A percentile compares a stretch with the other conserved stretches of the same genome.
Conservation (phyloP, 2,329 filamentous ascomycete species). For the Cladosporium phlei region DNA sequence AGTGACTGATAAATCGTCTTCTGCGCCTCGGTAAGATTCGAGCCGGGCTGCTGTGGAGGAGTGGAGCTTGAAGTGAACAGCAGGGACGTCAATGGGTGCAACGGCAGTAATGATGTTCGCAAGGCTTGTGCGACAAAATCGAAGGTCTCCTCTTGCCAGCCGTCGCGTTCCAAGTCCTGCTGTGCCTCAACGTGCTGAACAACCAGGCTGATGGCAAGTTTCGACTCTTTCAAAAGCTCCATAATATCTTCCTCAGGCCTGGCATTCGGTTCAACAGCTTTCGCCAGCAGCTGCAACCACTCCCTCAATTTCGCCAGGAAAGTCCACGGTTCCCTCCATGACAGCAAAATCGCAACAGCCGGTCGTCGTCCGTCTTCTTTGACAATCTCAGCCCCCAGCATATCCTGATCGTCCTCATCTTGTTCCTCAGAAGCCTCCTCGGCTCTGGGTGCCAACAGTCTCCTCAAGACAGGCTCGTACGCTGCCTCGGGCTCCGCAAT, state of each 20-base stretch:
- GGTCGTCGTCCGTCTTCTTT: conserved; percentile 17
- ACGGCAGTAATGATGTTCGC: conserved; percentile 77
- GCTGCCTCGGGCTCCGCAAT: conserved; percentile 27
- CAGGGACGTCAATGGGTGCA: conserved; percentile 53
- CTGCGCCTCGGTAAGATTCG: conserved; percentile 42
- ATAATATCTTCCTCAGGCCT: conserved; percentile 59
- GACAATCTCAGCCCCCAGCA: conserved; percentile 13
- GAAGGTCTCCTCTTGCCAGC: conserved; percentile 95
- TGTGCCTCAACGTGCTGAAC: conserved; percentile 94
- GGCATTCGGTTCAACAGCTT: conserved; percentile 70
- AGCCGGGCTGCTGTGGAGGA: conserved; percentile 33
- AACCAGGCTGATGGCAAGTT: conserved; percentile 88
- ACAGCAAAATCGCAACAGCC: conserved; percentile 74
- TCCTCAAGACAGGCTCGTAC: conserved; percentile 26
- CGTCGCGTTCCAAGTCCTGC: conserved; percentile 80
- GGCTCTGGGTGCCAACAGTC: conserved; percentile 20
- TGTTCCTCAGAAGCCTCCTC: conserved; percentile 15
- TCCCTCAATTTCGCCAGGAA: conserved; percentile 86
- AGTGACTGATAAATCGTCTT: conserved; percentile 82
- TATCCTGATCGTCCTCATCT: conserved; percentile 14
- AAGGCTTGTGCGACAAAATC: conserved; percentile 93
- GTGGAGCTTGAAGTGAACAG: conserved; percentile 36
- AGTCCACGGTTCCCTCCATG: conserved; percentile 90
- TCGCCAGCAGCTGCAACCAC: conserved; percentile 78
- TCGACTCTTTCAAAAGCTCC: conserved; percentile 79